Evolutionary conservation across 2,329 filamentous ascomycete genomes (phyloP).

Genomic region (Colletotrichum abscissum): DNA sequence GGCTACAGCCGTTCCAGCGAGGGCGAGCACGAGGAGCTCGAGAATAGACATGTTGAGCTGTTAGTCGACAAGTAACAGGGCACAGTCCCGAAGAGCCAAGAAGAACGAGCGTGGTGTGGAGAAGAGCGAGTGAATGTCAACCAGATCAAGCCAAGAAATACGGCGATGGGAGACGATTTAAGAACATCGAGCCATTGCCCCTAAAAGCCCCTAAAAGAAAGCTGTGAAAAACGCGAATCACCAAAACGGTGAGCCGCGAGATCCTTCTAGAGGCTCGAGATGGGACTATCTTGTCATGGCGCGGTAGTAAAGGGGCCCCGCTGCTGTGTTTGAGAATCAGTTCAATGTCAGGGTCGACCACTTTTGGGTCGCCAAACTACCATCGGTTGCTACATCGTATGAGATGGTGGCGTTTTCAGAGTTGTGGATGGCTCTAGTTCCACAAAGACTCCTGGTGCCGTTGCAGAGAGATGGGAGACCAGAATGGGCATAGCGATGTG

Average conservation of each 20-base stretch:
- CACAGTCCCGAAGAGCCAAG: neutral
- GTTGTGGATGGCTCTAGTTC: neutral
- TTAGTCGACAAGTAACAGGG: neutral
- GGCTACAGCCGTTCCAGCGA: neutral
- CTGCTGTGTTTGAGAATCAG: conserved; percentile 11
- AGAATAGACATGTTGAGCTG: conserved; percentile 2
- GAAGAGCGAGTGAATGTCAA: neutral
- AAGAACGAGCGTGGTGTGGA: neutral
- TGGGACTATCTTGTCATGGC: conserved; percentile 10
- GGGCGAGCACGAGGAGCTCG: conserved; percentile 1
- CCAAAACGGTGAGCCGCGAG: conserved; percentile 9
- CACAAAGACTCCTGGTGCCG: neutral
- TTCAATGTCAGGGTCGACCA: neutral
- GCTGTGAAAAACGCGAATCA: conserved; percentile 8
- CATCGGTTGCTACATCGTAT: conserved; percentile 8
- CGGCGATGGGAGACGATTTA: conserved; percentile 11
- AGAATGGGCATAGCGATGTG: neutral
- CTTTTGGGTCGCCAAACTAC: conserved; percentile 2
- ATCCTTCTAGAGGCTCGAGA: neutral
- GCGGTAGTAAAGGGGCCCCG: neutral
- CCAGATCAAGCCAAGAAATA: conserved; percentile 9
- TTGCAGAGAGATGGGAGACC: neutral
- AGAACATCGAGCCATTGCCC: neutral
- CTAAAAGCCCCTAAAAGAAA: neutral
- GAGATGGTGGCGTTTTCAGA: neutral